Evolutionary conservation across 805 yeast species (phyloP).

Genomic region (Pichia eremophila): DNA sequence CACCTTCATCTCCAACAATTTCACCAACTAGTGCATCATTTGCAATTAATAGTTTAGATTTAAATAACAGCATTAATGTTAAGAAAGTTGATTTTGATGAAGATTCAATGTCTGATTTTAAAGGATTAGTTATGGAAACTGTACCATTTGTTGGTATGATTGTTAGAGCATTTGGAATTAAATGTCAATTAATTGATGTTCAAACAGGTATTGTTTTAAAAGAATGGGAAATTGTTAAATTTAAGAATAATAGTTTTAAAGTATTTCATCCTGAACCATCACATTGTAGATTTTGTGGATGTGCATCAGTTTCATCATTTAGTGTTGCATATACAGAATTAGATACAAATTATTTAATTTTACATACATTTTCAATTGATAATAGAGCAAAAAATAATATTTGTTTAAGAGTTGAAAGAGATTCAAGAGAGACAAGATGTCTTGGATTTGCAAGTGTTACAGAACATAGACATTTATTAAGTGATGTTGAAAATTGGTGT

Average conservation of each 20-base stretch:
- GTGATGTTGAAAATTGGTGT: slow-evolving; percentile 69
- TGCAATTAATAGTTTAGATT: not conserved
- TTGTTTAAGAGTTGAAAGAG: slow-evolving; percentile 86
- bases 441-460: slow-evolving; percentile 69
- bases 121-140: slow-evolving; percentile 32
- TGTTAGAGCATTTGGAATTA: slow-evolving; percentile 44
- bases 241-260: slow-evolving; percentile 48
- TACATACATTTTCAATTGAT: slow-evolving; percentile 67
- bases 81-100: slow-evolving; percentile 6
- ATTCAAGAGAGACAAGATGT: slow-evolving; percentile 84
- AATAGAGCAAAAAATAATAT: slow-evolving; percentile 71
- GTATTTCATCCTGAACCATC: slow-evolving; percentile 80
- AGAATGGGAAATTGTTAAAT: slow-evolving; percentile 51
- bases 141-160: slow-evolving; percentile 71
- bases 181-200: slow-evolving; percentile 64
- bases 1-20: not conserved
- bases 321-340: slow-evolving; percentile 62
- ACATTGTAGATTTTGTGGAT: slow-evolving; percentile 87
- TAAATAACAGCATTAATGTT: not conserved
- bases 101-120: slow-evolving; percentile 9
- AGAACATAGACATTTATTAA: slow-evolving; percentile 61
- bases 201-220: slow-evolving; percentile 68
- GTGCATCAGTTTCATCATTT: slow-evolving; percentile 67
- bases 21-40: not conserved
- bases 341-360: slow-evolving; percentile 45